These are phyloP conservation scores for Diaporthe citri DNA, from an alignment of 2,329 filamentous ascomycete genomes.

Conservation along the genomic window DNA sequence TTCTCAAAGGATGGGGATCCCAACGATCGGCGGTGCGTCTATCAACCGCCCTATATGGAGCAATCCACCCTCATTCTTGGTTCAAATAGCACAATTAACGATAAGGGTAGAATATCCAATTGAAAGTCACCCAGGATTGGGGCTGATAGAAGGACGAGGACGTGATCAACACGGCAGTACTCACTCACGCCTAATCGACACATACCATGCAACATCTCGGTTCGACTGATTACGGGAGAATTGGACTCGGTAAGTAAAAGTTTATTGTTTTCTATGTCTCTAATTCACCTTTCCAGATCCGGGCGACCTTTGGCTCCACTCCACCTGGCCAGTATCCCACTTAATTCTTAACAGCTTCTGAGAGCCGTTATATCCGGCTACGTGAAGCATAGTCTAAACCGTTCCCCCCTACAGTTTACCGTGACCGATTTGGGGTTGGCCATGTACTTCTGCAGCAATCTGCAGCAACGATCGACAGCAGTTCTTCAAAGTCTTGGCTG, in stretches of 20 bases:
- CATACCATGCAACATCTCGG: background rate
- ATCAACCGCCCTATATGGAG: background rate
- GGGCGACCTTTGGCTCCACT: too few relatives aligned
- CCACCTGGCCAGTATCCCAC: background rate
- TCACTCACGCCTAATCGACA: background rate
- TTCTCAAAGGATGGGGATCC: background rate
- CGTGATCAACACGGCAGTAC: background rate
- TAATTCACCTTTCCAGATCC: too few relatives aligned
- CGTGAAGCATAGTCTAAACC: background rate
- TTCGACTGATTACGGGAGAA: accelerated
- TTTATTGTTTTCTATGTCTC: background rate
- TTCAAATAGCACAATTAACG: background rate
- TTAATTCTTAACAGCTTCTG: background rate
- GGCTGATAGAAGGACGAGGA: background rate
- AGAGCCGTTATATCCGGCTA: background rate
- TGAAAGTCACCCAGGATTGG: background rate
- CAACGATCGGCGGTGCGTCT: background rate
- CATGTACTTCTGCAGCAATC: too few relatives aligned
- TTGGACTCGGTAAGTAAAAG: accelerated
- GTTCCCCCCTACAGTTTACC: background rate
- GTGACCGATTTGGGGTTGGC: background rate
- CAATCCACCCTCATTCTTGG: background rate
- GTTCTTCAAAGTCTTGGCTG: too few relatives aligned
- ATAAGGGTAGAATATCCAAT: background rate
- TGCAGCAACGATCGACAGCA: background rate